These are phyloP conservation scores for Aspergillus unguis DNA, from an alignment of 2,329 filamentous ascomycete species.

Conservation along the genomic window DNA sequence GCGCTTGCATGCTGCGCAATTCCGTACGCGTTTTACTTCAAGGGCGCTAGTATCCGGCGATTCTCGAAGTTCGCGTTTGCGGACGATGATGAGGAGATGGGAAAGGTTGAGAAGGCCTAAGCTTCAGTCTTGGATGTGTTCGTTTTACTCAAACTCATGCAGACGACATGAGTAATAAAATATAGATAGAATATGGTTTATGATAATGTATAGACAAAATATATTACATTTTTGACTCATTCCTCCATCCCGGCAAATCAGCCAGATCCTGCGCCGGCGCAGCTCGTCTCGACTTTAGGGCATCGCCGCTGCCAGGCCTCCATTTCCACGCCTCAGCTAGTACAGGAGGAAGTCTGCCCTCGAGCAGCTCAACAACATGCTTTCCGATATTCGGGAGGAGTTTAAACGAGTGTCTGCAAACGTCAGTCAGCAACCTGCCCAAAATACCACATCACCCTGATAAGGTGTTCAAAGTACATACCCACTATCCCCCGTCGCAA, in stretches of 20 bases:
- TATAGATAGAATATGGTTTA: too few species aligned
- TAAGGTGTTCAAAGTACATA: too few species aligned
- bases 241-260: constrained; percentile 4
- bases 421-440: not conserved
- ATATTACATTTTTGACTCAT: not conserved
- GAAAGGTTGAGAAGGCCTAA: constrained; percentile 4
- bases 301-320: constrained; percentile 5
- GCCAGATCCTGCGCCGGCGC: constrained; percentile 2
- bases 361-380: constrained; percentile 3
- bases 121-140: not conserved
- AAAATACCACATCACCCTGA: too few species aligned
- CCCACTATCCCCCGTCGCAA: constrained; percentile 5
- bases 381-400: constrained; percentile 3
- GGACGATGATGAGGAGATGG: constrained; percentile 48
- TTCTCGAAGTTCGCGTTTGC: constrained; percentile 70
- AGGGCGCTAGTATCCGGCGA: constrained; percentile 66
- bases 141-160: not conserved
- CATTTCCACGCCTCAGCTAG: constrained; percentile 1
- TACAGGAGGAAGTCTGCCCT: not conserved
- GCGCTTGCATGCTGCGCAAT: constrained; percentile 75
- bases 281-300: not conserved
- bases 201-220: not conserved
- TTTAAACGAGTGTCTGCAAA: not conserved
- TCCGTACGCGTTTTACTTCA: constrained; percentile 77
- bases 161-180: too few species aligned